Base-by-base conservation (phyloP, 2,329 filamentous ascomycete species). In the Xylariales sp. region DNA sequence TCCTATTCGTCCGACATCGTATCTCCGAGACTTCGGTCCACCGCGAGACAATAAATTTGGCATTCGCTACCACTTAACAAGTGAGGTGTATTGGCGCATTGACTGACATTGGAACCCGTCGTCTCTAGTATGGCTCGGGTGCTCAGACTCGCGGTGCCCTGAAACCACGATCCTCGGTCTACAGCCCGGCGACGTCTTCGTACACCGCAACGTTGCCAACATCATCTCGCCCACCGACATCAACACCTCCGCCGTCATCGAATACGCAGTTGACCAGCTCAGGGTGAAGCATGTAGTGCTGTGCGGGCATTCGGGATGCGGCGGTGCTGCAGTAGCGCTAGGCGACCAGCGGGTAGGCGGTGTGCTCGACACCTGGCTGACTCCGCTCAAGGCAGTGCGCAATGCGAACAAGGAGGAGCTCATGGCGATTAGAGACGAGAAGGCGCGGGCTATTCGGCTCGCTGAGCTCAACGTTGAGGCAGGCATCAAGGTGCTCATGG, bases 201-300 rank as follows among this genome's bases (percentile, higher is more conserved):
- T 93, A 60, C 93, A 97, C 84, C 91, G 93, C 78, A 97, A 97
- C 83, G 94, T 97, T 78, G 93, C 92, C 80, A 97, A 97, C 83
- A 88, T 95, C 76, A 82, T 97, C 70, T 89, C 89, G 65, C 83
- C 89, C 23, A 89, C 89, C 74, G 93, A 97, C 78, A 87, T 95
- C 78, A 93, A 89, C 81, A 89, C 90, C 41, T 85, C 89, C 10
- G 87, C 89, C 63, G 93, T 95, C 53, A 90, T 97, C 77, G 90
- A 95, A 77, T 97, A 91, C 78, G 91, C 93, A 50, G 92, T 97
- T 67, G 83, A 81, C 65, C 85, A 92, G 77, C 83, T 97, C 43
- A 88, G 90, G 74, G 90, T 92, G 73, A 85, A 90, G 78, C 89
- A 92, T 79, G 86, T 93, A 60, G 85, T 92, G 63, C 84, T 93